Conservation (phyloP, 2,329 filamentous ascomycete species). For the Exophiala xenobiotica region DNA sequence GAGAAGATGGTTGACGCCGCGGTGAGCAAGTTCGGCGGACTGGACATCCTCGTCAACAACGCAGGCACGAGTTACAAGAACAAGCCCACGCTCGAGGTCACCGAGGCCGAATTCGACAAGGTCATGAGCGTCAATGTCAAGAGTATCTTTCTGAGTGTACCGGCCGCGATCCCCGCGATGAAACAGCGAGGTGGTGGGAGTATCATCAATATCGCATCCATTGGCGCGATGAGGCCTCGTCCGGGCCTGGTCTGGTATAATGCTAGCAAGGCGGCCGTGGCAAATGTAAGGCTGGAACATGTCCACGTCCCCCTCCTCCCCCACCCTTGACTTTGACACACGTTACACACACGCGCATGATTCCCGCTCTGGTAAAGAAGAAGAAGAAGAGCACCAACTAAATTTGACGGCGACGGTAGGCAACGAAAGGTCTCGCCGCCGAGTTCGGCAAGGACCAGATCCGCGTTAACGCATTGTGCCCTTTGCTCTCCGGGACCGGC, state of each 20-base stretch:
- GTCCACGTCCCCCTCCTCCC: no score
- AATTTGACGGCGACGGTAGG: constrained; percentile 30
- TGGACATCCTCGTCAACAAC: constrained; percentile 30
- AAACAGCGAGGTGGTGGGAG: constrained; percentile 44
- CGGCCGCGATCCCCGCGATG: constrained; percentile 38
- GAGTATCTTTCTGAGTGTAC: constrained; percentile 40
- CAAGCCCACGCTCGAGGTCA: constrained; percentile 40
- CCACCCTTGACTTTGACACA: background rate
- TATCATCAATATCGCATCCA: constrained; percentile 48
- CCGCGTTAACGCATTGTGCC: constrained; percentile 57
- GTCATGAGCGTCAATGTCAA: constrained; percentile 48
- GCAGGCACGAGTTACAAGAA: constrained; percentile 30
- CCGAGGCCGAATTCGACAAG: constrained; percentile 45
- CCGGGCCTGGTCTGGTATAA: constrained; percentile 49
- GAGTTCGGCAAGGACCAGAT: constrained; percentile 51
- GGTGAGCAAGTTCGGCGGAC: constrained; percentile 25
- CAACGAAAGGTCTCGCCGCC: constrained; percentile 57
- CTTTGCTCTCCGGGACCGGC: constrained; percentile 65
- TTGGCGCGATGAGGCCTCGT: constrained; percentile 43
- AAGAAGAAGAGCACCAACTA: no score
- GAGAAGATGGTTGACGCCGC: constrained; percentile 26
- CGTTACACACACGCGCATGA: no score
- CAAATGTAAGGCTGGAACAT: constrained; percentile 38
- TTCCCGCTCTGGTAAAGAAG: no score
- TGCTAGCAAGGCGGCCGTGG: constrained; percentile 45